These are phyloP conservation scores for Mortierella sp. DNA, from an alignment of 371 early-diverging fungal species.

Conservation along the genomic window DNA sequence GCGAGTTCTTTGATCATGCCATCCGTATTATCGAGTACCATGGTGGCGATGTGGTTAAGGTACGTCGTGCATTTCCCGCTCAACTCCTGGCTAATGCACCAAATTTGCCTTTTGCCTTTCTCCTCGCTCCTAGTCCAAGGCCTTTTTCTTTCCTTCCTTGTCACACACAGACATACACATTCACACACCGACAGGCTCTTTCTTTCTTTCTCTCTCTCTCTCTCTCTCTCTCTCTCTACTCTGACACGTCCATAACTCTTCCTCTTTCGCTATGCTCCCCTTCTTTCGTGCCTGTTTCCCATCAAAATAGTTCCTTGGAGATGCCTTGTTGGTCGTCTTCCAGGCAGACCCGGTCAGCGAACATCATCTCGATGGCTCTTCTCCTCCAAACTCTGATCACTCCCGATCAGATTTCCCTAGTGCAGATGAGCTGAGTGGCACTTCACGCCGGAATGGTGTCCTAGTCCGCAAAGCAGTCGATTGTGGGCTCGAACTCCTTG, in stretches of 20 bases:
- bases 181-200: neutral
- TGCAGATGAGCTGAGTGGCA: neutral
- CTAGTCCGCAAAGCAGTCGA: constrained; percentile 59
- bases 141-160: neutral
- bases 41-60: constrained; percentile 67
- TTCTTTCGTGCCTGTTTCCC: too few species aligned
- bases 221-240: neutral
- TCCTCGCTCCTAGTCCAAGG: neutral
- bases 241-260: neutral
- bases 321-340: constrained; percentile 64
- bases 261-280: neutral
- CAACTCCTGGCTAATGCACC: neutral
- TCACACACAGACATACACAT: neutral
- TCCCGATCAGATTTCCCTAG: neutral
- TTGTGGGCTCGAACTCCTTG: constrained; percentile 60
- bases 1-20: constrained; percentile 57
- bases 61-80: constrained; percentile 10
- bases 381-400: neutral
- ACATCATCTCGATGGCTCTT: constrained; percentile 10
- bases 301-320: constrained; percentile 59
- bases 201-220: neutral
- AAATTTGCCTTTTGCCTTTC: neutral
- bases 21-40: constrained; percentile 64
- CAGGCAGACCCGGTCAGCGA: constrained; percentile 45
- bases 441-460: constrained; percentile 43